Percentiles rank a stretch among this genome's conserved stretches.
phyloP scores from a whole-genome alignment of 2,329 filamentous ascomycete genomes.

The Sarocladiaceae sp. region DNA sequence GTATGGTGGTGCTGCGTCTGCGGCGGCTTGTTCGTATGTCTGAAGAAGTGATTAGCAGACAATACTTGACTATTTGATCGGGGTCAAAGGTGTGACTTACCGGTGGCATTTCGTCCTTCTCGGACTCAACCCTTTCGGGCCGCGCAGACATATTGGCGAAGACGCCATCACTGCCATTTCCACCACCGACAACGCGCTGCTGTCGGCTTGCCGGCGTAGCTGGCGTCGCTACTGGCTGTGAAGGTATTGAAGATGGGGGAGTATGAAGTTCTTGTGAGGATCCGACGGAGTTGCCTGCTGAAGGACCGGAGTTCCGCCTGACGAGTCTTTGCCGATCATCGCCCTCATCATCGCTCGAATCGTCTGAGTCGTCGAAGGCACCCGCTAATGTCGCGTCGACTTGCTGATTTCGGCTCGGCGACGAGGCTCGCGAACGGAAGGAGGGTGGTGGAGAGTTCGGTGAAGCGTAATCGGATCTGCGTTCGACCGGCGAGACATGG shows the following conservation, averaged over 20 bases:
- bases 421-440: conserved; percentile 79
- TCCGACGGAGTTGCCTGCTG: conserved; percentile 2
- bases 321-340: conserved; percentile 87
- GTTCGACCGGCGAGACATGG: conserved; percentile 14
- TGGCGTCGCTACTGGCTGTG: neutral
- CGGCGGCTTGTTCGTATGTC: conserved; percentile 98
- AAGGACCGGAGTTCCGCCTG: conserved; percentile 49
- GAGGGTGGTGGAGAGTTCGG: conserved; percentile 69
- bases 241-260: neutral
- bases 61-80: conserved; percentile 10
- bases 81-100: conserved; percentile 51
- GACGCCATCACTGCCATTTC: conserved; percentile 84
- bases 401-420: conserved; percentile 35
- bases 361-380: conserved; percentile 82
- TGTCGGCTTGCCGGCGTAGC: neutral
- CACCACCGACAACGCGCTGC: conserved; percentile 60
- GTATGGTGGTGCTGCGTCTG: conserved; percentile 92
- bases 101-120: conserved; percentile 85
- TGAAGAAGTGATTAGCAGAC: conserved; percentile 33
- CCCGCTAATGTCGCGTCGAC: conserved; percentile 84
- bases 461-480: conserved; percentile 28
- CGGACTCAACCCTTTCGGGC: conserved; percentile 74
- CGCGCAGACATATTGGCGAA: conserved; percentile 94
- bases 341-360: conserved; percentile 64
- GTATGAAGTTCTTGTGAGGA: conserved; percentile 23